Percentiles rank a stretch among this genome's conserved stretches.
phyloP scores from a whole-genome alignment of 192 early-diverging fungal genomes.

The Mycoemilia scoparia region DNA sequence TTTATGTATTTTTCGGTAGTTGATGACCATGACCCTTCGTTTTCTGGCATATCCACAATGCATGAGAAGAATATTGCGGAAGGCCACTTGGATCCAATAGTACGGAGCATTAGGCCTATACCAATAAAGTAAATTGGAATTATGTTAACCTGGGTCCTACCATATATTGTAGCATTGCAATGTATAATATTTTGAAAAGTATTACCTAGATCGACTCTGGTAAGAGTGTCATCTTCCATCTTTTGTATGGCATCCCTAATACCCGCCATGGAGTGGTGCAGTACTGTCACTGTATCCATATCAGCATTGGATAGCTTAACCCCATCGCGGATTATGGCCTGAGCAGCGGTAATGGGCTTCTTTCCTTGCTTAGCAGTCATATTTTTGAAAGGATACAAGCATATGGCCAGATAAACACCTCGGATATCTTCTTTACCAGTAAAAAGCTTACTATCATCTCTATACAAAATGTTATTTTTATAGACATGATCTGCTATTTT shows the following conservation, averaged over 20 bases:
- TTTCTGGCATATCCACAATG: constrained; percentile 18
- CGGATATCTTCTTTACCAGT: too few species aligned
- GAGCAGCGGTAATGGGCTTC: constrained; percentile 20
- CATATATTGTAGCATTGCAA: neutral
- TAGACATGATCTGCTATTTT: neutral
- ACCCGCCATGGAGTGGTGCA: constrained; percentile 8
- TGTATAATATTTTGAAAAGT: neutral
- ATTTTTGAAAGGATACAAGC: constrained; percentile 33
- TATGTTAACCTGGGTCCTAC: neutral
- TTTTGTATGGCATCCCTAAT: constrained; percentile 1
- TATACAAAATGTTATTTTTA: neutral
- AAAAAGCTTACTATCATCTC: neutral
- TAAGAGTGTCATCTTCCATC: constrained; percentile 1
- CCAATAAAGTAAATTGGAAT: neutral
- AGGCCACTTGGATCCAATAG: constrained; percentile 35
- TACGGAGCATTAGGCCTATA: constrained; percentile 44
- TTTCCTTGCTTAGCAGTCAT: constrained; percentile 26
- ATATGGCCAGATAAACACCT: constrained; percentile 40
- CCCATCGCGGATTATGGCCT: constrained; percentile 36
- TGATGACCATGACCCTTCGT: neutral
- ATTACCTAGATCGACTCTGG: neutral
- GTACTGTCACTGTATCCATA: constrained; percentile 5
- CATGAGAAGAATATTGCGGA: constrained; percentile 28
- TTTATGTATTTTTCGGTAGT: constrained; percentile 8
- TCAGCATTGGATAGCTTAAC: constrained; percentile 36